Base-by-base conservation (phyloP, 148 eudicot species). In the Gaultheria prostrata region DNA sequence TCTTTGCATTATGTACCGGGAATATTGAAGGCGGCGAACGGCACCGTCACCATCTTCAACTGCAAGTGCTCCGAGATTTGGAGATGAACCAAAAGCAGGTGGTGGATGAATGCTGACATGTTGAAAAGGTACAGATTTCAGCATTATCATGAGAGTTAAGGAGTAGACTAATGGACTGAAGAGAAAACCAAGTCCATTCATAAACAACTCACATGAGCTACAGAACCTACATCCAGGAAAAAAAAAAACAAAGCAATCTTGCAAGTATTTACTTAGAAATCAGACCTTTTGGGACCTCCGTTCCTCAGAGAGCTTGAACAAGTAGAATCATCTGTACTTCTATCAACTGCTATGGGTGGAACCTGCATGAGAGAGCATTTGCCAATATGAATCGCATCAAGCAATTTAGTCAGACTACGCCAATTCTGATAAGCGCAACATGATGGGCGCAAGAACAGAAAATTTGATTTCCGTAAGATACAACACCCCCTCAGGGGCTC, bases 1-100 rank as follows among this genome's bases (percentile, higher is more conserved):
- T 77, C 30, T 30, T 56, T 24, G 45, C 74, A 53, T 26, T 53
- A 80, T 65, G 87, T 91, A 96, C 98, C 94, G 90, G 82, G 88
- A 84, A 85, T 89, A 80, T 85, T 80, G 91, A 67, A 89, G 72
- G 80, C 82, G 81, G 71, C 85, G 87, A 88, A 85, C 86, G 67
- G 88, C 89, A 79, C 87, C 86, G n/a, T 94, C 91, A 48, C 89
- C 93, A 83, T 88, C 94, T 69, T 89, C 91, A 78, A 90, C 91
- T 39, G 99, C 96, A 87, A 97, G 97, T 80, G 98, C 95, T 90
- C 90, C 97, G n/a, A 97, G 99, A 86, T 94, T 94, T 50, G 97
- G 90, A 67, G 97, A 94, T 69, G 99, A 97, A 61, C 99, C 98
- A 89, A 97, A 97, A 76, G 98, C 92, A 77, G 98, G 99, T 69